phyloP scores from a whole-genome alignment of 225 moss, liverwort and hornwort genomes.

The Neckera pumila region DNA sequence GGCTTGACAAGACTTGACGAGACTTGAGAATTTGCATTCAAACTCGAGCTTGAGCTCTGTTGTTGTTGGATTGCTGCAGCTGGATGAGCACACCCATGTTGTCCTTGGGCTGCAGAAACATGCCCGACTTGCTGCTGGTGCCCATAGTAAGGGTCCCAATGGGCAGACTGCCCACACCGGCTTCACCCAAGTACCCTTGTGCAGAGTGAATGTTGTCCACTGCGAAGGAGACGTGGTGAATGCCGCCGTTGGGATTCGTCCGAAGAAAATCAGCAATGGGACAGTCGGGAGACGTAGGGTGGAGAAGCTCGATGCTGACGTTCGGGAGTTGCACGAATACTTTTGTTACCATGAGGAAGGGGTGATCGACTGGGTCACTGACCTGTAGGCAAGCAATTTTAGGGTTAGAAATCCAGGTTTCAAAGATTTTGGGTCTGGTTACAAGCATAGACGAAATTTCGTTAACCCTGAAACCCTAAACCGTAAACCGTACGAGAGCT shows the following conservation, averaged over 20 bases:
- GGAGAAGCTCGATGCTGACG: constrained; percentile 63
- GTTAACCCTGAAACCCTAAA: not conserved
- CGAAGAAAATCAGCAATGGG: constrained; percentile 56
- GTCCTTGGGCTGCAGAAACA: constrained; percentile 71
- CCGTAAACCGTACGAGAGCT: not conserved
- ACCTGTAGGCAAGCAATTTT: constrained; percentile 13
- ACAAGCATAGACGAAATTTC: not conserved
- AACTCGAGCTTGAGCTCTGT: constrained; percentile 1
- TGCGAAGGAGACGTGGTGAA: constrained; percentile 68
- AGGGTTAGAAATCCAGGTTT: not conserved
- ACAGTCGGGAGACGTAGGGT: constrained; percentile 41
- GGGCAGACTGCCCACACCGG: constrained; percentile 44
- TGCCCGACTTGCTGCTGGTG: constrained; percentile 16
- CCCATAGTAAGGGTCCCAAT: not conserved
- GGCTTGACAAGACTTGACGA: not conserved
- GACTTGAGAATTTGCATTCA: not conserved
- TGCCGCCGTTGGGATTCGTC: constrained; percentile 61
- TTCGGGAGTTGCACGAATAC: constrained; percentile 70
- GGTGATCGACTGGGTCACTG: constrained; percentile 48
- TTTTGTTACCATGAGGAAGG: constrained; percentile 40
- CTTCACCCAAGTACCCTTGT: constrained; percentile 44
- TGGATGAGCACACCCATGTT: constrained; percentile 79
- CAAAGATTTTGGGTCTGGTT: too few relatives aligned
- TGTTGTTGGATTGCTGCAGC: constrained; percentile 58
- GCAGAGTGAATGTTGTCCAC: constrained; percentile 67